Evolutionary conservation across 805 yeast genomes (phyloP).

Genomic region (Candida mattraensis): DNA sequence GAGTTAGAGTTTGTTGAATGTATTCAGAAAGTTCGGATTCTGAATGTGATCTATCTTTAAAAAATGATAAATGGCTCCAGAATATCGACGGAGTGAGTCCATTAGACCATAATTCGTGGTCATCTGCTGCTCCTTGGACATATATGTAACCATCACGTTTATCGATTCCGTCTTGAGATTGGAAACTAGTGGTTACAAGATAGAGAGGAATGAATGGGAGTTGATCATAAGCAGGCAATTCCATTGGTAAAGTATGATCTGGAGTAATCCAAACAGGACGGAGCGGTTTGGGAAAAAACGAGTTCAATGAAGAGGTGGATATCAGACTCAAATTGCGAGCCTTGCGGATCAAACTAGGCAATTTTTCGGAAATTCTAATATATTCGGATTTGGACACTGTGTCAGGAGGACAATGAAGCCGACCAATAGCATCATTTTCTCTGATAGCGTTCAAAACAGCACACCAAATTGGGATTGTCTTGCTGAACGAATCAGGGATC

Average conservation of each 20-base stretch:
- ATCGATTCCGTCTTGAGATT: conserved; percentile 58
- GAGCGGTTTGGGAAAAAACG: conserved; percentile 43
- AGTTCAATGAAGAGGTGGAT: not conserved
- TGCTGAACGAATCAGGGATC: conserved; percentile 84
- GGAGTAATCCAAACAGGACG: conserved; percentile 75
- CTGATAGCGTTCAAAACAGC: conserved; percentile 14
- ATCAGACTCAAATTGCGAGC: conserved; percentile 26
- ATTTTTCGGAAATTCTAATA: conserved; percentile 43
- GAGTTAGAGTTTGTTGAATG: conserved; percentile 2
- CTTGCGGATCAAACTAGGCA: conserved; percentile 50
- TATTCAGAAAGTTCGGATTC: conserved; percentile 32
- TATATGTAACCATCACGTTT: conserved; percentile 52
- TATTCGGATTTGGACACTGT: conserved; percentile 60
- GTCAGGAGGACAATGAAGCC: conserved; percentile 48
- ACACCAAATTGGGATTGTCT: conserved; percentile 84
- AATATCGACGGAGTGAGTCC: conserved; percentile 52
- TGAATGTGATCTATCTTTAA: conserved; percentile 23
- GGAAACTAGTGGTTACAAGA: conserved; percentile 62
- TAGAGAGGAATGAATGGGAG: conserved; percentile 40
- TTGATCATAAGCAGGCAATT: conserved; percentile 20
- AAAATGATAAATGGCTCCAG: conserved; percentile 47
- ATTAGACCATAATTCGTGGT: conserved; percentile 83
- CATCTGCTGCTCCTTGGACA: conserved; percentile 94
- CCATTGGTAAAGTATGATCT: conserved; percentile 28
- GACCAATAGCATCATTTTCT: not conserved